Evolutionary conservation across 2,329 filamentous ascomycete species (phyloP).

Genomic region (Paecilomyces formosus): DNA sequence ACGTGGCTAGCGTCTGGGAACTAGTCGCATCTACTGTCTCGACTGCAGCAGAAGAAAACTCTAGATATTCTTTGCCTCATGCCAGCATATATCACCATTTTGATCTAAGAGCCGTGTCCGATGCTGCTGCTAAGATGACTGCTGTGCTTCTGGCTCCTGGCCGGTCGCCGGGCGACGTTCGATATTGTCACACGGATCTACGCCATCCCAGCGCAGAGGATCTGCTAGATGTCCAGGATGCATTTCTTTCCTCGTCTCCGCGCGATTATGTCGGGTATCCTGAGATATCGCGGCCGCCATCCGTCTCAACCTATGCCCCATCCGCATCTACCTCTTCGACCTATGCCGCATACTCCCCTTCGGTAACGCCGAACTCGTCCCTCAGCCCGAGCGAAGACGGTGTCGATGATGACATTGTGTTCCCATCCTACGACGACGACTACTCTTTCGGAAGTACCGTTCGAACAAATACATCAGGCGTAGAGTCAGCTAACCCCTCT

Average conservation of each 20-base stretch:
- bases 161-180: background rate
- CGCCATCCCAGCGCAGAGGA: background rate
- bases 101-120: background rate
- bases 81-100: background rate
- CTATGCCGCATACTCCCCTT: slow-evolving; percentile 26
- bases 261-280: background rate
- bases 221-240: background rate
- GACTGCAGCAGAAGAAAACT: background rate
- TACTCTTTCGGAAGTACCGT: slow-evolving; percentile 30
- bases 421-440: slow-evolving; percentile 38
- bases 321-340: slow-evolving; percentile 22
- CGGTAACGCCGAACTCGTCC: slow-evolving; percentile 31
- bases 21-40: background rate
- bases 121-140: background rate
- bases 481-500: slow-evolving; percentile 2
- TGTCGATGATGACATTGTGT: slow-evolving; percentile 31
- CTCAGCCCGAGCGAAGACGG: slow-evolving; percentile 20
- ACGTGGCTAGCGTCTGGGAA: background rate
- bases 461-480: slow-evolving; percentile 4
- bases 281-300: slow-evolving; percentile 10
- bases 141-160: background rate
- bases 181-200: background rate
- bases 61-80: background rate
- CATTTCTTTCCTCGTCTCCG: background rate
- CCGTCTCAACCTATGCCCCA: slow-evolving; percentile 30